Evolutionary conservation across 2,329 filamentous ascomycete species (phyloP).

Genomic region (Daldinia eschscholtzii): DNA sequence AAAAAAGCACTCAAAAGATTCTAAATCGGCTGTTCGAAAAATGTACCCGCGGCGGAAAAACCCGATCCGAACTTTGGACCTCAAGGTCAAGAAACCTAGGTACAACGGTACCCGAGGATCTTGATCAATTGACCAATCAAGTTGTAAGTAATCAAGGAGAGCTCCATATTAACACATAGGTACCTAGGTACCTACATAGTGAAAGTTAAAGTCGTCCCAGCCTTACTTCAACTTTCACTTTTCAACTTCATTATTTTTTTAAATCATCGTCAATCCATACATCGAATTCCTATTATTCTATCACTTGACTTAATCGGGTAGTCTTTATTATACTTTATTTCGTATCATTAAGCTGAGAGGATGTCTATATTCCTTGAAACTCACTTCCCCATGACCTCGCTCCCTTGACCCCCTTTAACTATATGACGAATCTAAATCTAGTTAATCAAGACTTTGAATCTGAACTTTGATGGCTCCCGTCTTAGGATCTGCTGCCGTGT

Average conservation of each 20-base stretch:
- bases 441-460: constrained; percentile 78
- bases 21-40: constrained; percentile 46
- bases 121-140: constrained; percentile 44
- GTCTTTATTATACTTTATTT: constrained; percentile 16
- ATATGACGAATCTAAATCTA: too few relatives aligned
- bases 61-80: constrained; percentile 49
- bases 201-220: neutral
- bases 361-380: constrained; percentile 9
- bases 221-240: neutral
- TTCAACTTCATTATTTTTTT: neutral
- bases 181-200: neutral
- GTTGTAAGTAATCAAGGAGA: neutral
- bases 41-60: constrained; percentile 50
- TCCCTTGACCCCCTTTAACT: neutral
- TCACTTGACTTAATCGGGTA: neutral
- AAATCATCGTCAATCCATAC: neutral
- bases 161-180: neutral
- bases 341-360: constrained; percentile 13
- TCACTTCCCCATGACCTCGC: constrained; percentile 1
- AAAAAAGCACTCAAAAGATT: constrained; percentile 63
- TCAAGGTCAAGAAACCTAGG: constrained; percentile 25
- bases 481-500: constrained; percentile 87
- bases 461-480: constrained; percentile 98
- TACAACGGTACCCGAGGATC: neutral
- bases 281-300: neutral